Percentiles rank a stretch among this genome's conserved stretches.
Evolutionary conservation across 228 moss, liverwort and hornwort genomes (phyloP).

Genomic region (Sphagnum magellanicum): DNA sequence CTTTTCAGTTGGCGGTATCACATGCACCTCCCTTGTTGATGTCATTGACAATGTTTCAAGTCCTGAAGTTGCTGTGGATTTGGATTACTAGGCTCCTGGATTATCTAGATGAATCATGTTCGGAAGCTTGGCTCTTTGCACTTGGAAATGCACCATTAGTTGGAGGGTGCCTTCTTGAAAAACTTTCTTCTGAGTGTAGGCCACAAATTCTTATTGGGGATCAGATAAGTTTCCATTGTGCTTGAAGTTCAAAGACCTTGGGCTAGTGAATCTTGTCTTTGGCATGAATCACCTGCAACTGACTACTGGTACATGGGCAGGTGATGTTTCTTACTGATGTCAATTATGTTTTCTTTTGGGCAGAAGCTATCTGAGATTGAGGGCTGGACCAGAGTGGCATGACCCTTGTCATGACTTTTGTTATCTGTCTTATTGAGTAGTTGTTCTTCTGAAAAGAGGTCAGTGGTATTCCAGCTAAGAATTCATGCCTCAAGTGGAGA

Average conservation of each 20-base stretch:
- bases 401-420: neutral
- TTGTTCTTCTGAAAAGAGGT: slow-evolving; percentile 4
- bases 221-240: slow-evolving; percentile 64
- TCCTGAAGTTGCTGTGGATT: slow-evolving; percentile 41
- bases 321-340: slow-evolving; percentile 39
- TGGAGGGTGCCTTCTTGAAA: slow-evolving; percentile 64
- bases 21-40: slow-evolving; percentile 54
- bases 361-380: slow-evolving; percentile 5
- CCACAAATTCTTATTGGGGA: slow-evolving; percentile 61
- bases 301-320: slow-evolving; percentile 1
- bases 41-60: slow-evolving; percentile 57
- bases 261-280: neutral
- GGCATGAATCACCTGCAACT: neutral
- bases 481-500: slow-evolving; percentile 1
- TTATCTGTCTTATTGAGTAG: slow-evolving; percentile 2
- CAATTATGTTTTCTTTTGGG: slow-evolving; percentile 13
- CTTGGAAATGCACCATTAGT: slow-evolving; percentile 71
- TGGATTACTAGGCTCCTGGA: slow-evolving; percentile 50
- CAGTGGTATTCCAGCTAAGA: slow-evolving; percentile 5
- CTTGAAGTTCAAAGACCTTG: slow-evolving; percentile 49
- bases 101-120: slow-evolving; percentile 61
- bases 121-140: slow-evolving; percentile 90
- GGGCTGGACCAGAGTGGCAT: neutral
- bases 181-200: slow-evolving; percentile 71
- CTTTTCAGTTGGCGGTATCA: slow-evolving; percentile 43